A percentile compares a stretch with the other conserved stretches of the same genome.
phyloP scores from a whole-genome alignment of 306 rosid species.

The Castanea sativa region DNA sequence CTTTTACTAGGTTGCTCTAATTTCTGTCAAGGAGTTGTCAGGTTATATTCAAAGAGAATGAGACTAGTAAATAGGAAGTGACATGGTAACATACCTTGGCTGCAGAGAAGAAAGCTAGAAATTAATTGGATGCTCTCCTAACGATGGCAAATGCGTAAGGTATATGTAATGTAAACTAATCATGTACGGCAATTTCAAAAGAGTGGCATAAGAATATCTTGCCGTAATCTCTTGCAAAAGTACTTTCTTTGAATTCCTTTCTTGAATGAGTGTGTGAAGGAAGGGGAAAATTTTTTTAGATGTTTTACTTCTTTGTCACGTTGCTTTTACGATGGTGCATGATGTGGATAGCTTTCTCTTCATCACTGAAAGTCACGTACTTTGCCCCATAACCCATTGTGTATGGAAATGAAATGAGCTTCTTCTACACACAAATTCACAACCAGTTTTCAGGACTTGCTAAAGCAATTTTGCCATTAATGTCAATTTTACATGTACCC shows the following conservation, averaged over 20 bases:
- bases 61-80: background rate
- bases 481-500: too few relatives aligned
- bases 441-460: too few relatives aligned
- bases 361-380: background rate
- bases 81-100: constrained; percentile 11
- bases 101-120: constrained; percentile 5
- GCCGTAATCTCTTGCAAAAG: background rate
- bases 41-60: background rate
- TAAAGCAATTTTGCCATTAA: too few relatives aligned
- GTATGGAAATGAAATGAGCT: too few relatives aligned
- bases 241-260: constrained; percentile 40
- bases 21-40: too few relatives aligned
- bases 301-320: constrained; percentile 13
- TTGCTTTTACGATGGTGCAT: background rate
- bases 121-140: constrained; percentile 3
- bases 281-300: constrained; percentile 24
- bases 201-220: constrained; percentile 18
- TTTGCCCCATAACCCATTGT: too few relatives aligned
- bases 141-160: background rate
- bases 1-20: too few relatives aligned
- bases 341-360: background rate
- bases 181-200: constrained; percentile 1
- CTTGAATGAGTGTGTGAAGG: constrained; percentile 45
- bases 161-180: background rate
- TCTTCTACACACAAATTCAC: too few relatives aligned